phyloP scores from a whole-genome alignment of 2,329 filamentous ascomycete genomes.

The Fusarium sp. region DNA sequence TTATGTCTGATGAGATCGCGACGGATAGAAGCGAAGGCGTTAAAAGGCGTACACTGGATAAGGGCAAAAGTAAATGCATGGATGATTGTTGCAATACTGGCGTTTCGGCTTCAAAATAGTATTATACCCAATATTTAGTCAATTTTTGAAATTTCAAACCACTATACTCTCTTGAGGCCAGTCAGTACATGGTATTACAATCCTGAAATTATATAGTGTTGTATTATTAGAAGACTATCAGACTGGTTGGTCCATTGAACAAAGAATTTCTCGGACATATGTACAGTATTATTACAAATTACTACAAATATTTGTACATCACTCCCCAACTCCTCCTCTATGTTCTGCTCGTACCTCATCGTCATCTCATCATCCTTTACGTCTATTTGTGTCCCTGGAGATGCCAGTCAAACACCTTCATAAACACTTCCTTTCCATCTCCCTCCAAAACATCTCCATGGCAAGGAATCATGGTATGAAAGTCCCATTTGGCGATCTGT shows the following conservation, averaged over 20 bases:
- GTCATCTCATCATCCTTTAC: neutral
- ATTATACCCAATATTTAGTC: constrained; percentile 11
- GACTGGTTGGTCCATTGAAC: neutral
- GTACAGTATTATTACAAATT: constrained; percentile 20
- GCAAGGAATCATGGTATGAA: constrained; percentile 86
- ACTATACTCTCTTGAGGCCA: neutral
- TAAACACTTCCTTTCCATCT: constrained; percentile 77
- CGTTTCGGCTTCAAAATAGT: neutral
- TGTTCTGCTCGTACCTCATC: neutral
- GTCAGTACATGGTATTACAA: neutral
- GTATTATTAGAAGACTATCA: neutral
- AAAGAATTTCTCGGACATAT: neutral
- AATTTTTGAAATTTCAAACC: neutral
- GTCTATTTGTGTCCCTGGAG: constrained; percentile 55
- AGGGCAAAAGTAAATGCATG: constrained; percentile 16
- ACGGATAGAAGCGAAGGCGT: constrained; percentile 5
- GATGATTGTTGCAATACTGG: neutral
- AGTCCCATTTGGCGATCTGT: constrained; percentile 82
- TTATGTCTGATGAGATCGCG: neutral
- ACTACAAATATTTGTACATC: constrained; percentile 4
- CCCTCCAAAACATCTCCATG: constrained; percentile 90
- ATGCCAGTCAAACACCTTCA: constrained; percentile 86
- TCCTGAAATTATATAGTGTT: neutral
- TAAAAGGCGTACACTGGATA: neutral
- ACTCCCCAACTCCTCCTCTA: constrained; percentile 2